Base-by-base conservation (phyloP, 1,284 basidiomycete species). In the Laetiporus sulphureus region DNA sequence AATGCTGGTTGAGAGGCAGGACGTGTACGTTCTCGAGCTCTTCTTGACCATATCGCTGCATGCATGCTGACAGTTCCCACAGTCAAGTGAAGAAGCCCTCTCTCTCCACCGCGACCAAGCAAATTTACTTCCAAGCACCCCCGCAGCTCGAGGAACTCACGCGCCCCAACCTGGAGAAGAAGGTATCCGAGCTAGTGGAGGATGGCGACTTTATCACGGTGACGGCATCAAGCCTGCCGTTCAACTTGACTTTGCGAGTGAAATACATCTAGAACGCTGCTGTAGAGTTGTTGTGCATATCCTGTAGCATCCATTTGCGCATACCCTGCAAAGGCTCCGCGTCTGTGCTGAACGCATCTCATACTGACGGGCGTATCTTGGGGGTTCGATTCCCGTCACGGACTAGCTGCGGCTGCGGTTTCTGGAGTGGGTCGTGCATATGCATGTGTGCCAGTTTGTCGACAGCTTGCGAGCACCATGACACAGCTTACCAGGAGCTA, bases 11-110 rank as follows among this genome's bases (percentile, higher is more conserved):
- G 89, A 91, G 63, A 81, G 76, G 52, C 89, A 93, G 56, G 86
- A 91, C 48, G 83, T 96, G 92, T 93, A 57, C 52, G 87, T 45
- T n/a, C 25, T 3, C n/a, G n/a, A n/a, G n/a, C n/a, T n/a, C n/a
- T n/a, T n/a, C n/a, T n/a, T 6, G 20, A 32, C 45, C 16, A 47
- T 24, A 3, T 18, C 13, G 12, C 4, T 32, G 5, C 13, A 16
- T 24, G 11, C 12, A 10, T 12, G 8, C 7, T 12, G 32, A 6
- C n/a, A 13, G 29, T 33, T 33, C 12, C 23, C 43, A 13, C 58
- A 96, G 93, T 51, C 93, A 96, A 78, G 83, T 96, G 65, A 93
- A 92, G 67, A 90, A 82, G 57, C 92, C 93, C 0, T 94, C 91
- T 0, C 62, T 96, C 32, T 86, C 87, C 11, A 77, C 77, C 15